A percentile compares a stretch with the other conserved stretches of the same genome.
Conservation (phyloP, 2,329 filamentous ascomycete genomes). For the Camillea tinctor region DNA sequence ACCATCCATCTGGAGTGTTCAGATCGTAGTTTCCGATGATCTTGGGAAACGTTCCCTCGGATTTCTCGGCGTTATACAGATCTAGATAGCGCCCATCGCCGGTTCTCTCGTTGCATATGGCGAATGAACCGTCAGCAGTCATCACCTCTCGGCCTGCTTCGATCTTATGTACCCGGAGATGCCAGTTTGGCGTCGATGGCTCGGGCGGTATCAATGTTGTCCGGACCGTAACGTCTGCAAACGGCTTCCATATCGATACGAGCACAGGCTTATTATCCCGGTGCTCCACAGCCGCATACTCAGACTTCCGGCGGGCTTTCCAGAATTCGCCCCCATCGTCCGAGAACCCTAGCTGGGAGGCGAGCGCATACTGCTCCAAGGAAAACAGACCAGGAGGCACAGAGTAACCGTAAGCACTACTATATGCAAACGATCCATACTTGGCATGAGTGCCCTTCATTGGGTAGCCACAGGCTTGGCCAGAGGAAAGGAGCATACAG, state of each 20-base stretch:
- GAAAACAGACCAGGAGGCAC: constrained; percentile 75
- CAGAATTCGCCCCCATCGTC: constrained; percentile 77
- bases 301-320: constrained; percentile 71
- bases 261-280: constrained; percentile 53
- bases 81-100: constrained; percentile 50
- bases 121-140: constrained; percentile 74
- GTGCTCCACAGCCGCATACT: constrained; percentile 61
- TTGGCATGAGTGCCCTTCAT: constrained; percentile 81
- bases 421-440: constrained; percentile 78
- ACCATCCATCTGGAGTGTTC: constrained; percentile 52
- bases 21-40: constrained; percentile 62
- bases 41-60: constrained; percentile 52
- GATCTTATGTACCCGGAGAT: constrained; percentile 64
- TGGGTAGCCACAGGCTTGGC: constrained; percentile 79
- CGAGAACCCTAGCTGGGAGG: constrained; percentile 72
- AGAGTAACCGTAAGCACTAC: constrained; percentile 72
- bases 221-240: constrained; percentile 63
- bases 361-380: constrained; percentile 73
- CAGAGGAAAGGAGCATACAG: constrained; percentile 71
- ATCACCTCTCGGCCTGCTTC: constrained; percentile 57
- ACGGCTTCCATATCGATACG: constrained; percentile 69
- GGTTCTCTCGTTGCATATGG: constrained; percentile 57
- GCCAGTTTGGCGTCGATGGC: constrained; percentile 63
- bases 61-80: constrained; percentile 42
- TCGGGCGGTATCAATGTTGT: constrained; percentile 65